Conservation (phyloP, 257 asterid species). For the Solanum raphanifolium region DNA sequence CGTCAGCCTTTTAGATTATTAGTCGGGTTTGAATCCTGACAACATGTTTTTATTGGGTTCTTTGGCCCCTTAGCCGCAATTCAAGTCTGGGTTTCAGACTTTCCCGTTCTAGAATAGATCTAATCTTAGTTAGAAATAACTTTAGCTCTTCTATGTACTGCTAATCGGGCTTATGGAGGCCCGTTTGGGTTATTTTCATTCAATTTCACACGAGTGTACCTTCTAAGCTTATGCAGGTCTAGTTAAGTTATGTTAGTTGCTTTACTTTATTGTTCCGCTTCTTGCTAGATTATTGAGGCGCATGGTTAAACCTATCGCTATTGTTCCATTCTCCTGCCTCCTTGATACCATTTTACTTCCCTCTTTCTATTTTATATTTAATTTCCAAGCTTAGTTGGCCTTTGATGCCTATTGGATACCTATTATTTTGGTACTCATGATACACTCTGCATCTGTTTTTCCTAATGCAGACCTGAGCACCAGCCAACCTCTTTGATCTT, state of each 20-base stretch:
- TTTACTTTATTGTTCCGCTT: not conserved
- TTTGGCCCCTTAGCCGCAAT: not conserved
- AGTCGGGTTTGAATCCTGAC: not conserved
- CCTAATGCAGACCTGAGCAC: not conserved
- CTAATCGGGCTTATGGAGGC: not conserved
- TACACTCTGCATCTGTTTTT: not conserved
- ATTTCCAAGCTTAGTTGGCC: not conserved
- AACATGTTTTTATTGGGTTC: not conserved
- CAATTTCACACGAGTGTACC: no score
- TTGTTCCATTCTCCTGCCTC: not conserved
- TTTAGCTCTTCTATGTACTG: not conserved
- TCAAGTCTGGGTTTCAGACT: no score
- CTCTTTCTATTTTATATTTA: no score
- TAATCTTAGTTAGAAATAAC: not conserved
- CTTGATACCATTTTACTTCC: not conserved
- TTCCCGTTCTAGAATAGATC: not conserved
- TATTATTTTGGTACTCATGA: not conserved
- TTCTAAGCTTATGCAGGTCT: no score
- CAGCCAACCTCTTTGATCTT: not conserved
- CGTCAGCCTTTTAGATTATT: not conserved
- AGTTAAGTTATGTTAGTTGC: not conserved
- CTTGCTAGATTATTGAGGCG: not conserved
- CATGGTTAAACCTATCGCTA: not conserved
- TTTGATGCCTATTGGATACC: not conserved
- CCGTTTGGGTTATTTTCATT: no score